Conservation (phyloP, 768 basidiomycete genomes). For the Hygrophorus pudorinus region DNA sequence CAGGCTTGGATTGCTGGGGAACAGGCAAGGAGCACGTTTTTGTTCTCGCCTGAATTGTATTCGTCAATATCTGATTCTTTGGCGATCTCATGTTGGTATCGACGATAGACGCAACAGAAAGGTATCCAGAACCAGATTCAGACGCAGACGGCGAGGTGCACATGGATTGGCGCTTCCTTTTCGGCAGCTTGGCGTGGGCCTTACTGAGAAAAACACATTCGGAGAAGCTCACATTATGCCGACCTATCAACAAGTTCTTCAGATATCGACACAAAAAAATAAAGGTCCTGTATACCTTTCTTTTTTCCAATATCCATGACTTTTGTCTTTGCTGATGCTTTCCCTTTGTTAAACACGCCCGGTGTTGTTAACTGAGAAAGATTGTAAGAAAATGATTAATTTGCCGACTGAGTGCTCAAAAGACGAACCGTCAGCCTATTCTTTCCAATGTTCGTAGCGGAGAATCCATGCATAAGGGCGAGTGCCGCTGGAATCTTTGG, state of each 20-base stretch:
- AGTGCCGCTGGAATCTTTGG: constrained; percentile 37
- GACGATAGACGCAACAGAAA: constrained; percentile 12
- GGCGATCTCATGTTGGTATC: too few relatives aligned
- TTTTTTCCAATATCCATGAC: constrained; percentile 15
- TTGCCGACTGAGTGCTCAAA: not conserved
- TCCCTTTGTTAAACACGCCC: constrained; percentile 61
- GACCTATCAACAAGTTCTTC: not conserved
- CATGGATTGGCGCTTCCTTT: constrained; percentile 4
- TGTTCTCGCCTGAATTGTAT: not conserved
- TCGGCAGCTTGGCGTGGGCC: constrained; percentile 6
- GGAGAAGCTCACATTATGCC: constrained; percentile 26
- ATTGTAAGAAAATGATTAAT: constrained; percentile 17
- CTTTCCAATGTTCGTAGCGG: constrained; percentile 50
- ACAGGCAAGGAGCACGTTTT: not conserved
- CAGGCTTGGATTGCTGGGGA: not conserved
- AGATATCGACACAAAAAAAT: not conserved
- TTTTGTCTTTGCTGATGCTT: constrained; percentile 38
- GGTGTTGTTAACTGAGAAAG: constrained; percentile 30
- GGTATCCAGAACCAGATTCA: not conserved
- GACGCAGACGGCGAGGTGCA: not conserved
- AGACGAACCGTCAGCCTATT: constrained; percentile 47
- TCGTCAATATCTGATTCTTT: not conserved
- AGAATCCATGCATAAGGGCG: constrained; percentile 61
- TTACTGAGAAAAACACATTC: constrained; percentile 37
- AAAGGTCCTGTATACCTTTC: constrained; percentile 18